Evolutionary conservation across 202 grass and related monocot species (phyloP).

Genomic region (Hordeum pubiflorum): DNA sequence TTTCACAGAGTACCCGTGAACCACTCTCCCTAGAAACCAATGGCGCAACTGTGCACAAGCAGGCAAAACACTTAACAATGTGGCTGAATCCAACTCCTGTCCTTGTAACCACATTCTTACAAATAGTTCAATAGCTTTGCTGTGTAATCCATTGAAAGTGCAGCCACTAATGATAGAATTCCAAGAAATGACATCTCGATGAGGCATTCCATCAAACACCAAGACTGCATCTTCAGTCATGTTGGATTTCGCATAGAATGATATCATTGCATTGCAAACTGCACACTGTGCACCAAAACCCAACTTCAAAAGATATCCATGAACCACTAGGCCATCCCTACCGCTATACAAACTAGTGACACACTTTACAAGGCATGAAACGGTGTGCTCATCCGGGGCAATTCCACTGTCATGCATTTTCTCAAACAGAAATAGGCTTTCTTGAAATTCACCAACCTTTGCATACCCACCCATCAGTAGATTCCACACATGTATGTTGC

Average conservation of each 20-base stretch:
- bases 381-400: slow-evolving; percentile 45
- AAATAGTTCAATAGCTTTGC: slow-evolving; percentile 42
- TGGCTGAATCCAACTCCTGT: slow-evolving; percentile 48
- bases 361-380: slow-evolving; percentile 70
- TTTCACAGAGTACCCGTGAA: slow-evolving; percentile 68
- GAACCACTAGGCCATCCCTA: slow-evolving; percentile 40
- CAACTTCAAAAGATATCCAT: slow-evolving; percentile 56
- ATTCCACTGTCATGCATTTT: slow-evolving; percentile 45
- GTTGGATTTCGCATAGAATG: slow-evolving; percentile 55
- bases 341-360: slow-evolving; percentile 35
- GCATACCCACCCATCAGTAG: slow-evolving; percentile 58
- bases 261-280: slow-evolving; percentile 64
- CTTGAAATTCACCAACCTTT: slow-evolving; percentile 41
- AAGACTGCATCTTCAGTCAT: slow-evolving; percentile 41
- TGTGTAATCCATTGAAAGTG: slow-evolving; percentile 45
- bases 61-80: slow-evolving; percentile 59
- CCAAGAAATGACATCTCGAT: slow-evolving; percentile 67
- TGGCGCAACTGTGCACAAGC: slow-evolving; percentile 40
- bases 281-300: slow-evolving; percentile 51
- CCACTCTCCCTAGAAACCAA: slow-evolving; percentile 39
- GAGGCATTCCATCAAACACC: slow-evolving; percentile 60
- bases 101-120: slow-evolving; percentile 46
- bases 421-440: slow-evolving; percentile 65
- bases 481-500: slow-evolving; percentile 51
- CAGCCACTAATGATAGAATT: slow-evolving; percentile 66